phyloP scores from a whole-genome alignment of 2,329 filamentous ascomycete genomes.

The Cercospora sp. region DNA sequence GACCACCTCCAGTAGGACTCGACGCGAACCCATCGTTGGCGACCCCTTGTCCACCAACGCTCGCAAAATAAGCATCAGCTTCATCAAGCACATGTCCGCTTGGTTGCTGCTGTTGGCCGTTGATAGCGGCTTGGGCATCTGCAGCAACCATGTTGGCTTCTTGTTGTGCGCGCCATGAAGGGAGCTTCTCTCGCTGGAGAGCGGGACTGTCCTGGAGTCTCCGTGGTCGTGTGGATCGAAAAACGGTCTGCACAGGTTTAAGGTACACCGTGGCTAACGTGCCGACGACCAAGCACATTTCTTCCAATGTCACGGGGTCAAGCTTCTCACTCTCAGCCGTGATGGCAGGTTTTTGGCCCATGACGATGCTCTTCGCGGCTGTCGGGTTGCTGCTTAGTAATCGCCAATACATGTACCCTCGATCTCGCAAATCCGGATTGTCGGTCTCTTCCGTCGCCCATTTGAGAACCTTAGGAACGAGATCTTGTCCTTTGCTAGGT shows the following conservation, averaged over 20 bases:
- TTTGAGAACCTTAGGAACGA: slow-evolving; percentile 92
- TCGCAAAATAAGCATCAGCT: slow-evolving; percentile 86
- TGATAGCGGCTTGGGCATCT: slow-evolving; percentile 65
- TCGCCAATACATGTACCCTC: slow-evolving; percentile 99
- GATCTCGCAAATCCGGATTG: slow-evolving; percentile 91
- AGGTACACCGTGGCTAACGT: slow-evolving; percentile 96
- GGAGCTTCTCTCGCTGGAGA: slow-evolving; percentile 70
- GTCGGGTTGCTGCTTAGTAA: slow-evolving; percentile 88
- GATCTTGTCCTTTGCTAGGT: slow-evolving; percentile 87
- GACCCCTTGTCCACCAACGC: slow-evolving; percentile 68
- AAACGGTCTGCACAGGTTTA: slow-evolving; percentile 96
- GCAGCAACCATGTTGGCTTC: slow-evolving; percentile 31
- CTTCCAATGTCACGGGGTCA: slow-evolving; percentile 85
- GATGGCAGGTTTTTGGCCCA: slow-evolving; percentile 96
- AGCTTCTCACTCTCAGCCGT: slow-evolving; percentile 94
- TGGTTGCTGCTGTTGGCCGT: slow-evolving; percentile 16
- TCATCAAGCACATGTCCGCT: slow-evolving; percentile 59
- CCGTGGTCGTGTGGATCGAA: slow-evolving; percentile 80
- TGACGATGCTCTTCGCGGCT: slow-evolving; percentile 82
- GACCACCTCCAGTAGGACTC: slow-evolving; percentile 30
- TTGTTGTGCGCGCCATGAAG: slow-evolving; percentile 53
- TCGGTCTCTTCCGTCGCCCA: slow-evolving; percentile 99
- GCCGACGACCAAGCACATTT: slow-evolving; percentile 95
- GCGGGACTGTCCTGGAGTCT: slow-evolving; percentile 80
- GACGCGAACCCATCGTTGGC: slow-evolving; percentile 57